Evolutionary conservation across 805 yeast species (phyloP), one percentile per base, ranked within the genome.

Genomic region (Maudiozyma saulgeensis): DNA sequence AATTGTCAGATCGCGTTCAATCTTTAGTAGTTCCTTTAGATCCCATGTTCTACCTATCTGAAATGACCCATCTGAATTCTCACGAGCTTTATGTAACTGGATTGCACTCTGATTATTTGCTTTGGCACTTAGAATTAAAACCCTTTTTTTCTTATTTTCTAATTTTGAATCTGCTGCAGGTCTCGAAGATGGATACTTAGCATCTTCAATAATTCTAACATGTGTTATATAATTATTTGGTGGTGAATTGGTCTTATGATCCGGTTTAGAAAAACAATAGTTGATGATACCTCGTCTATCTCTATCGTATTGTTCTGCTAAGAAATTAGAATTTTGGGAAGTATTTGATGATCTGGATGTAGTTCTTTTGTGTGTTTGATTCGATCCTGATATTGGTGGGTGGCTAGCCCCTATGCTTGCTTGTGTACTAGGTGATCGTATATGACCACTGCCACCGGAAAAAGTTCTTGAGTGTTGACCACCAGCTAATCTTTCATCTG

Each of bases 31-130:
- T 56, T 87, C 95, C 51, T 78, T 85, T 58, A 91, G 69, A 53
- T 80, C 81, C 98, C 98, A 90, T 2, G 95, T 84, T 59, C 96
- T 77, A 32, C 98, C 98, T 46, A 90, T 87, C 67, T 90, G 97
- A 58, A 85, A 80, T 1, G 81, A 65, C 0, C 85, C 82, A 56
- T 86, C 85, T 9, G 77, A 71, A 56, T 84, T 84, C 62, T 80
- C 88, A 58, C 95, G 81, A 2, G 95, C 96, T 66, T 91, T 90
- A 63, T 89, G 96, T 12, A 90, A 58, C 50, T 81, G 74, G 32
- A 86, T 82, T 0, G 91, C 91, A 6, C 82, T 74, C 44, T 76
- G 72, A 60, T 83, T 79, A 2, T 77, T 79, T 37, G 90, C 79
- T 19, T 82, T 64, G 12, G 68, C 54, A 45, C 67, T 62, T n/a